Evolutionary conservation across 1,284 basidiomycete species (phyloP).

Genomic region (Melanopsichium pennsylvanicum): DNA sequence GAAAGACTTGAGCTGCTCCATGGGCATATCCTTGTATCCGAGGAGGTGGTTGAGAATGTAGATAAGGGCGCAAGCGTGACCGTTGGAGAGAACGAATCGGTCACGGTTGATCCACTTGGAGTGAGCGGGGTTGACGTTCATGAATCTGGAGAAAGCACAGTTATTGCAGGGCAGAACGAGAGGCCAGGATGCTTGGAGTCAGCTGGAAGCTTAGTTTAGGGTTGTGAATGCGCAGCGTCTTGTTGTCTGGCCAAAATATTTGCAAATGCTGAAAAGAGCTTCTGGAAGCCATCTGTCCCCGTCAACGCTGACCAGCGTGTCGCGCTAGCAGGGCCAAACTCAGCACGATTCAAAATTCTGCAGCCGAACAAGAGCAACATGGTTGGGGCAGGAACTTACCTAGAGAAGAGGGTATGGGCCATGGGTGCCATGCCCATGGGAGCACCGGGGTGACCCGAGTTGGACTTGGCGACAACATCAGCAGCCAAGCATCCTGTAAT

Average conservation of each 20-base stretch:
- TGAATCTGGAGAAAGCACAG: constrained; percentile 71
- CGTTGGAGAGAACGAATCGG: constrained; percentile 75
- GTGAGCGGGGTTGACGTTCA: constrained; percentile 85
- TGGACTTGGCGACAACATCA: constrained; percentile 69
- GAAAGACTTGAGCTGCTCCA: constrained; percentile 79
- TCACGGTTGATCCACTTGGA: constrained; percentile 76
- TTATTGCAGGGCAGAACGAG: neutral
- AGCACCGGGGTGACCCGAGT: constrained; percentile 73
- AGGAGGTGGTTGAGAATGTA: constrained; percentile 83
- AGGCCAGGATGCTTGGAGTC: neutral
- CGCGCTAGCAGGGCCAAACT: no score
- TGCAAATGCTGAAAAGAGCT: no score
- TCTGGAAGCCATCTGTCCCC: no score
- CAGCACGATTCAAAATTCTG: no score
- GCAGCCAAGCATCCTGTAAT: constrained; percentile 51
- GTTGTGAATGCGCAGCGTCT: no score
- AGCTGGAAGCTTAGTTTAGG: no score
- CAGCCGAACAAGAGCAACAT: no score
- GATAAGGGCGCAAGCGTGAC: constrained; percentile 70
- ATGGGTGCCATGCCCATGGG: constrained; percentile 80
- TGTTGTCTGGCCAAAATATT: no score
- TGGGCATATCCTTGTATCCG: constrained; percentile 77
- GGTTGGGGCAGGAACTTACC: constrained; percentile 67
- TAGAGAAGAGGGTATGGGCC: constrained; percentile 84
- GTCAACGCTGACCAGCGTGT: no score